These are phyloP conservation scores for Populus davidiana DNA, from an alignment of 345 rosid species.

Conservation along the genomic window DNA sequence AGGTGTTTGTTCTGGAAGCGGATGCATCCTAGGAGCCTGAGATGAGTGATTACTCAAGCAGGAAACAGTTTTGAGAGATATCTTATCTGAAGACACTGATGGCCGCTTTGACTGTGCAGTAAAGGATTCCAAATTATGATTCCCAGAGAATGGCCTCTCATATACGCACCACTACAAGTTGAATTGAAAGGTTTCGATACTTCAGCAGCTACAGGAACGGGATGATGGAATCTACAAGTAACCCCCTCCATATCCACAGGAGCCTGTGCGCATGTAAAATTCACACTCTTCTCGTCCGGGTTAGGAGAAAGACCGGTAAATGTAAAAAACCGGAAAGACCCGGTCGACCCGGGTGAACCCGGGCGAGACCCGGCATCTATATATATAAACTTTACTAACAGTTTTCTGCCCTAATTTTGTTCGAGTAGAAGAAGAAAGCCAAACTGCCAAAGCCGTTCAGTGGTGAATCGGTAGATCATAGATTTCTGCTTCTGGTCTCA, in stretches of 20 bases:
- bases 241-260: neutral
- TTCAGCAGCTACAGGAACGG: neutral
- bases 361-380: too few relatives aligned
- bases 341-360: too few relatives aligned
- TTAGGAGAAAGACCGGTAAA: too few relatives aligned
- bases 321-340: too few relatives aligned
- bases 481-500: too few relatives aligned
- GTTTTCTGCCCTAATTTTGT: too few relatives aligned
- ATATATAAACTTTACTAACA: too few relatives aligned
- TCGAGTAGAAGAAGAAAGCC: too few relatives aligned
- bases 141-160: slow-evolving; percentile 12
- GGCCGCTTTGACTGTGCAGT: neutral
- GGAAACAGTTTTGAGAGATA: slow-evolving; percentile 3
- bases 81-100: slow-evolving; percentile 8
- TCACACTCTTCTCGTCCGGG: neutral
- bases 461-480: too few relatives aligned
- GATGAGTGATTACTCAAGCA: slow-evolving; percentile 14
- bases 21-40: neutral
- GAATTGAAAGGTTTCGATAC: neutral
- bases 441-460: too few relatives aligned
- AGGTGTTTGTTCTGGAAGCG: neutral
- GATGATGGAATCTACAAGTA: neutral
- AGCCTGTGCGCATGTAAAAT: neutral
- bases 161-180: neutral
- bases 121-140: slow-evolving; percentile 9